Percentiles rank a stretch among this genome's conserved stretches.
Evolutionary conservation across 2,329 filamentous ascomycete genomes (phyloP).

Genomic region (Claviceps spartinae): DNA sequence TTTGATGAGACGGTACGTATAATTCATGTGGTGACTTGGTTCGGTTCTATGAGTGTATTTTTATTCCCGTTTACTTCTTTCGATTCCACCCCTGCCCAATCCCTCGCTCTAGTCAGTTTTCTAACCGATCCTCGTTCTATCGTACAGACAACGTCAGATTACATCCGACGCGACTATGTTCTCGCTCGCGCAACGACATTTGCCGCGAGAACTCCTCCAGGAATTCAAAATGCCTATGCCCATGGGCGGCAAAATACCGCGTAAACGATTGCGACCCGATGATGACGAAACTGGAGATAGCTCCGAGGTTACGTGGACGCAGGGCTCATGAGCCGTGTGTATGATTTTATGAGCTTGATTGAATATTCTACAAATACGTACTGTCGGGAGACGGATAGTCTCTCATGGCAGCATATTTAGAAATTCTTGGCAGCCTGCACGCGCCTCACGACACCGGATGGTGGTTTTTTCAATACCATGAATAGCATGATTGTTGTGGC

Average conservation of each 20-base stretch:
- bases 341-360: neutral
- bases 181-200: constrained; percentile 68
- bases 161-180: constrained; percentile 62
- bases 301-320: constrained; percentile 13
- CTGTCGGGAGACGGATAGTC: neutral
- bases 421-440: constrained; percentile 66
- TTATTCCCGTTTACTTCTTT: constrained; percentile 4
- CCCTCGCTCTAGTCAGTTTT: too few relatives aligned
- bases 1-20: constrained; percentile 61
- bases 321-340: neutral
- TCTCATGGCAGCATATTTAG: constrained; percentile 27
- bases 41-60: too few relatives aligned
- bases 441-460: constrained; percentile 56
- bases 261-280: constrained; percentile 19
- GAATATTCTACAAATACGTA: neutral
- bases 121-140: constrained; percentile 14
- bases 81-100: neutral
- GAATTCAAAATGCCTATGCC: constrained; percentile 61
- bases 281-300: constrained; percentile 22
- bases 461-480: constrained; percentile 84
- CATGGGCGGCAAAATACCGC: constrained; percentile 34
- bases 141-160: constrained; percentile 60
- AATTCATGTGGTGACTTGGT: neutral
- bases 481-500: constrained; percentile 93
- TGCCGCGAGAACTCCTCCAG: constrained; percentile 72